A percentile compares a stretch with the other conserved stretches of the same genome.
These are phyloP conservation scores for Rhododendron ferrugineum DNA, from an alignment of 148 eudicot species.

Conservation along the genomic window DNA sequence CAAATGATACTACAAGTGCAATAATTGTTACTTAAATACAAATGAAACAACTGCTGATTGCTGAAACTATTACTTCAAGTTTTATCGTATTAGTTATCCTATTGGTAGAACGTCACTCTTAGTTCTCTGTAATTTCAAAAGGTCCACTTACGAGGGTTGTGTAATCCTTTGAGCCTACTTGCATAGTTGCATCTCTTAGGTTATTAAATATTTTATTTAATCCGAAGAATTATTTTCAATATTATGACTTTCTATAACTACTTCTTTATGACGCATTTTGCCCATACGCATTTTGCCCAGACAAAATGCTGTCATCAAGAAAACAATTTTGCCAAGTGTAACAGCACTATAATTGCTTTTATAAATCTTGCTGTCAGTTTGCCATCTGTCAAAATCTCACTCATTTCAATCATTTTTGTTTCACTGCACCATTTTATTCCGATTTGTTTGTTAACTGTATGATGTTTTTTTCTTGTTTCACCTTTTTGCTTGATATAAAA, in stretches of 20 bases:
- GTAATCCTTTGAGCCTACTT: background rate
- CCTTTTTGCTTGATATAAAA: background rate
- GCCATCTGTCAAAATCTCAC: background rate
- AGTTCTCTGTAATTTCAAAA: constrained; percentile 25
- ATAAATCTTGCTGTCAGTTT: background rate
- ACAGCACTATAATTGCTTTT: background rate
- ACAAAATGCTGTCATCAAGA: background rate
- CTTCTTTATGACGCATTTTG: background rate
- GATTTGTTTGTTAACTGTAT: background rate
- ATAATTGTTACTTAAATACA: background rate
- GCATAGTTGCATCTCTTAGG: background rate
- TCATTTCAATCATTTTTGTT: background rate
- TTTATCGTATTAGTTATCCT: background rate
- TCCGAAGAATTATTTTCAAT: background rate
- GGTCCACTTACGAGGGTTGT: constrained; percentile 19
- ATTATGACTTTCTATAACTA: background rate
- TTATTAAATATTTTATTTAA: background rate
- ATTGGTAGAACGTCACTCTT: background rate
- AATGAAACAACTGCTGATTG: background rate
- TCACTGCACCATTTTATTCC: background rate
- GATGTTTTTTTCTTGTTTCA: background rate
- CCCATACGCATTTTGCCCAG: no score
- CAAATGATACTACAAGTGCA: constrained; percentile 50
- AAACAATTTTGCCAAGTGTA: background rate
- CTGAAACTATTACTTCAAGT: background rate